phyloP scores from a whole-genome alignment of 495 filamentous ascomycete species.

The Parathielavia hyrcaniae region DNA sequence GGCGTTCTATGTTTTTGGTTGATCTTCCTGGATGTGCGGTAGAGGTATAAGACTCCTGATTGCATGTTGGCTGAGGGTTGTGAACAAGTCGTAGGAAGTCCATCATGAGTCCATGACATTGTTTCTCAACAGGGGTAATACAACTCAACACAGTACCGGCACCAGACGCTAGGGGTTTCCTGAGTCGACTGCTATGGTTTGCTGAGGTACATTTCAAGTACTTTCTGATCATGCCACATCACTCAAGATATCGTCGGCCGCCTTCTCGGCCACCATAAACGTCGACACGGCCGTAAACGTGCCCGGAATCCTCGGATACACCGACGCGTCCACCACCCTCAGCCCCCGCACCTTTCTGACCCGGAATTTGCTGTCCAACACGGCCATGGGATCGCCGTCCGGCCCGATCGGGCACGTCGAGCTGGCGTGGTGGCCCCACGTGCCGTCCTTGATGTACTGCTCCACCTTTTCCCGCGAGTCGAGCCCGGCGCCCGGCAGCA shows the following conservation, averaged over 20 bases:
- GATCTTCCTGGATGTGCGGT: too few species aligned
- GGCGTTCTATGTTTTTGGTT: too few species aligned
- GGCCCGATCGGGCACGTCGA: slow-evolving; percentile 53
- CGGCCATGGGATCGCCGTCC: slow-evolving; percentile 50
- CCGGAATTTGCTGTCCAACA: slow-evolving; percentile 52
- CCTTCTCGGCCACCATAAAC: slow-evolving; percentile 58
- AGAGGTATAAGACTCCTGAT: too few species aligned
- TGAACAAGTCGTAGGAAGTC: too few species aligned
- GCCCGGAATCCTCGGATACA: slow-evolving; percentile 53
- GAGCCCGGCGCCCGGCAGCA: slow-evolving; percentile 45
- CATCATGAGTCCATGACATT: too few species aligned
- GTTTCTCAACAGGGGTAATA: too few species aligned
- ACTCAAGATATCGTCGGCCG: slow-evolving; percentile 34
- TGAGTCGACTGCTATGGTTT: too few species aligned
- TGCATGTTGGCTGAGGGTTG: too few species aligned
- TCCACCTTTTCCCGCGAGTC: slow-evolving; percentile 38
- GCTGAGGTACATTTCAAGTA: too few species aligned
- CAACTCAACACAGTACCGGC: too few species aligned
- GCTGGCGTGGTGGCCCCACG: slow-evolving; percentile 57
- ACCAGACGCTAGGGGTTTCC: too few species aligned
- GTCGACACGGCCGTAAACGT: slow-evolving; percentile 49
- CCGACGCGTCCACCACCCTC: slow-evolving; percentile 55
- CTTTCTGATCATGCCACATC: slow-evolving; percentile 7
- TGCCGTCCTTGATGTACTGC: slow-evolving; percentile 44
- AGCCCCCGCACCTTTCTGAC: slow-evolving; percentile 52